Percentiles rank a stretch among this genome's conserved stretches.
These are phyloP conservation scores for Candida ascalaphidarum DNA, from an alignment of 805 yeast species.

Conservation along the genomic window DNA sequence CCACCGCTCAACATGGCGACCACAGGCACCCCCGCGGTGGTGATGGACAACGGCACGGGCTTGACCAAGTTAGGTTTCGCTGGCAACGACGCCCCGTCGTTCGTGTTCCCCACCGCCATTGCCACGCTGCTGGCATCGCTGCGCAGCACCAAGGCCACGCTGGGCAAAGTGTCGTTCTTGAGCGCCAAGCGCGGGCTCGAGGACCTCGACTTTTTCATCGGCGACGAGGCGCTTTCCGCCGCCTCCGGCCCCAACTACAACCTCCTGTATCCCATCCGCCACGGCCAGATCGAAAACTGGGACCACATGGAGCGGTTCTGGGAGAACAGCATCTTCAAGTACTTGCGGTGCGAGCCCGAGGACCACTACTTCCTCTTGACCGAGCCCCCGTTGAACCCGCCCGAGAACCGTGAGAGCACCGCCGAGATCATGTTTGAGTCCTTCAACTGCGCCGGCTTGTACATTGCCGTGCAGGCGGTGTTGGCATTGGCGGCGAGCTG, in stretches of 20 bases:
- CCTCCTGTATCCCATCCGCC: slow-evolving; percentile 86
- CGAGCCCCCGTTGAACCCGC: slow-evolving; percentile 99
- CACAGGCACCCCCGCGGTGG: slow-evolving; percentile 88
- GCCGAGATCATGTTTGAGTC: slow-evolving; percentile 99
- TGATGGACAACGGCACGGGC: slow-evolving; percentile 99
- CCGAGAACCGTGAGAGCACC: slow-evolving; percentile 96
- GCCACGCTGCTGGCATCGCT: slow-evolving; percentile 56
- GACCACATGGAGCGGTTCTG: slow-evolving; percentile 99
- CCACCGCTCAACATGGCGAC: too few relatives aligned
- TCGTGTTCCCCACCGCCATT: slow-evolving; percentile 95
- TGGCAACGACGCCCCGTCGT: slow-evolving; percentile 96
- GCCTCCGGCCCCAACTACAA: slow-evolving; percentile 89
- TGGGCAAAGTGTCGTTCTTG: slow-evolving; percentile 34
- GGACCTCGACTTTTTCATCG: slow-evolving; percentile 89
- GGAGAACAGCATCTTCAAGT: slow-evolving; percentile 96
- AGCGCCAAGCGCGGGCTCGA: slow-evolving; percentile 81
- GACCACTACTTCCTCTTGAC: slow-evolving; percentile 94
- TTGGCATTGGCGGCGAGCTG: slow-evolving; percentile 97
- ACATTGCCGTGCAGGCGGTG: slow-evolving; percentile 98
- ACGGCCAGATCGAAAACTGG: slow-evolving; percentile 98
- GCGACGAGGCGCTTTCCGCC: slow-evolving; percentile 89
- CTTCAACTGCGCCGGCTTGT: slow-evolving; percentile 96
- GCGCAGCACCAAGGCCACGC: slow-evolving; percentile 28
- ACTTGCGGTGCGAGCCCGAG: slow-evolving; percentile 96
- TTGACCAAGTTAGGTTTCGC: slow-evolving; percentile 96